phyloP scores from a whole-genome alignment of 306 rosid species.

The Oxytropis ochrocephala region DNA sequence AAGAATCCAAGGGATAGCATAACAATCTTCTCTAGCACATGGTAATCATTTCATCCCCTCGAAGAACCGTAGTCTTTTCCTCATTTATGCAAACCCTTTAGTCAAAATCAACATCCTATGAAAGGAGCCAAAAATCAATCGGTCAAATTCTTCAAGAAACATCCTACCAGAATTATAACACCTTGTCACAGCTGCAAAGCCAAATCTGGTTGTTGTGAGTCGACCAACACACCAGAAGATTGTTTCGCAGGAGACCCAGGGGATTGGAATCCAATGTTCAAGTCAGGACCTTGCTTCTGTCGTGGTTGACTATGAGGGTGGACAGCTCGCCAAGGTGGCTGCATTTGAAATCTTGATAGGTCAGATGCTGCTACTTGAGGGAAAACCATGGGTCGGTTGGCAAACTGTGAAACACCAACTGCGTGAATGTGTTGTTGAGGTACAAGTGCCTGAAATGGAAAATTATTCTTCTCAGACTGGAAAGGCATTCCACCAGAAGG shows the following conservation, averaged over 20 bases:
- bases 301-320: constrained; percentile 58
- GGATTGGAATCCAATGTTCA: constrained; percentile 90
- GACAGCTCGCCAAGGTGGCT: constrained; percentile 61
- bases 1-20: constrained; percentile 10
- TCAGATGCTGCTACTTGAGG: constrained; percentile 72
- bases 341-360: constrained; percentile 74
- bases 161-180: constrained; percentile 39
- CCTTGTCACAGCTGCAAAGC: constrained; percentile 82
- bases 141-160: constrained; percentile 15
- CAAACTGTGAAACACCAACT: constrained; percentile 52
- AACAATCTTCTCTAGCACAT: constrained; percentile 19
- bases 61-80: constrained; percentile 19
- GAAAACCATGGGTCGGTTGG: constrained; percentile 56
- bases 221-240: constrained; percentile 73
- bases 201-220: constrained; percentile 97
- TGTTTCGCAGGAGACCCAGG: constrained; percentile 92
- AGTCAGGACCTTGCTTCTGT: constrained; percentile 87
- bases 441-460: constrained; percentile 60
- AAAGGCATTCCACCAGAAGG: constrained; percentile 54
- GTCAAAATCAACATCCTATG: constrained; percentile 25
- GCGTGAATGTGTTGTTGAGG: constrained; percentile 51
- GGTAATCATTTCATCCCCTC: constrained; percentile 24
- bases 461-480: constrained; percentile 55
- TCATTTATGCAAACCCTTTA: constrained; percentile 18
- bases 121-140: constrained; percentile 23